phyloP scores from a whole-genome alignment of 345 rosid species.

The Atalantia buxifolia region DNA sequence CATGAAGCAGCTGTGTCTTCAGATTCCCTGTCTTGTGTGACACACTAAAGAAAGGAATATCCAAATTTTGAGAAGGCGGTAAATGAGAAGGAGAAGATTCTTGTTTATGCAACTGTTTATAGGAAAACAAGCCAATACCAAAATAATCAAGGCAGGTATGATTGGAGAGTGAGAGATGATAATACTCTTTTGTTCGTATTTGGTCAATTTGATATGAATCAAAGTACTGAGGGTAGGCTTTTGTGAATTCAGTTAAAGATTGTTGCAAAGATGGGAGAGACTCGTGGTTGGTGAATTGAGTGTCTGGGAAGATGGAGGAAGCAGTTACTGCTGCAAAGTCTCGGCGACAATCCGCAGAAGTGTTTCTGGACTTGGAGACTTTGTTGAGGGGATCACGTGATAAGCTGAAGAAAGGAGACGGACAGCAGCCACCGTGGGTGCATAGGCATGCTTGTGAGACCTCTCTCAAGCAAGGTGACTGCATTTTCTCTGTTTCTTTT shows the following conservation, averaged over 20 bases:
- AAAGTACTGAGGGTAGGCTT: conserved; percentile 57
- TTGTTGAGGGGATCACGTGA: conserved; percentile 33
- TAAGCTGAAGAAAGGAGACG: conserved; percentile 28
- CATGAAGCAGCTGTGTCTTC: conserved; percentile 75
- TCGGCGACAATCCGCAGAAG: conserved; percentile 58
- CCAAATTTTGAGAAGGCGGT: conserved; percentile 25
- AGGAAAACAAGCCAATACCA: conserved; percentile 82
- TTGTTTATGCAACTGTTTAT: conserved; percentile 56
- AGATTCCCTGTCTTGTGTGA: conserved; percentile 75
- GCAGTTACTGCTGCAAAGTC: conserved; percentile 56
- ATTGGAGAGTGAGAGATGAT: conserved; percentile 57
- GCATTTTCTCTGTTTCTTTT: conserved; percentile 24
- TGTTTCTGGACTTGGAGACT: conserved; percentile 35
- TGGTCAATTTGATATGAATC: conserved; percentile 56
- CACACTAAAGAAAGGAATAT: conserved; percentile 76
- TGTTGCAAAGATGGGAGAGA: conserved; percentile 69
- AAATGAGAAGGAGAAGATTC: conserved; percentile 37
- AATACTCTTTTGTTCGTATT: conserved; percentile 62
- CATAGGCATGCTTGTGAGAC: conserved; percentile 46
- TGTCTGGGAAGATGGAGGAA: conserved; percentile 64
- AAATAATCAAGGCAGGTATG: conserved; percentile 90
- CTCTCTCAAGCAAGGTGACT: conserved; percentile 39
- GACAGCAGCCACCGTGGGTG: conserved; percentile 69
- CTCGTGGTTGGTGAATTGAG: conserved; percentile 73
- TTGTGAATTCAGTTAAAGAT: conserved; percentile 59